Evolutionary conservation across 2,329 filamentous ascomycete species (phyloP).

Genomic region (Pestalotiopsis sp.): DNA sequence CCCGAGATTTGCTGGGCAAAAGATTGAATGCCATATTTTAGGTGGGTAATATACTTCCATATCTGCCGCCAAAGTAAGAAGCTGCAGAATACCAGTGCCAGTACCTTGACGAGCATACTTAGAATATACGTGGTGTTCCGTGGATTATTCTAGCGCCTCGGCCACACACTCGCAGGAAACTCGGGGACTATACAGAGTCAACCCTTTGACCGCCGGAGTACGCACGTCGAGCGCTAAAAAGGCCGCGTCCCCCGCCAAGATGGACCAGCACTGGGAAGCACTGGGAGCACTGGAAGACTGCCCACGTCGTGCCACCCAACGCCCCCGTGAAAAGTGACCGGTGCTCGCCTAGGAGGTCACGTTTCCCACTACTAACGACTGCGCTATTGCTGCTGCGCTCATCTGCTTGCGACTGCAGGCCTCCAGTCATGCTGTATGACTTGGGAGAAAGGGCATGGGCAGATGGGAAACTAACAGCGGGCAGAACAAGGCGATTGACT

Average conservation of each 20-base stretch:
- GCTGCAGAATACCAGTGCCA: background rate
- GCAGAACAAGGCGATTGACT: background rate
- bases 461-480: background rate
- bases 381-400: background rate
- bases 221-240: background rate
- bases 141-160: slow-evolving; percentile 5
- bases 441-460: background rate
- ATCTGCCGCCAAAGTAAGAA: background rate
- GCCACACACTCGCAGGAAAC: background rate
- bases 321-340: background rate
- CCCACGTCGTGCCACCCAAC: background rate
- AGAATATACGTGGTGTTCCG: background rate
- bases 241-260: background rate
- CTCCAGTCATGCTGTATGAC: background rate
- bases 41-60: background rate
- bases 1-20: background rate
- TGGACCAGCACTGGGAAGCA: background rate
- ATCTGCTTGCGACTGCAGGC: background rate
- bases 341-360: background rate
- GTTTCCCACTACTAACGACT: background rate
- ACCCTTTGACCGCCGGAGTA: background rate
- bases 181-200: background rate
- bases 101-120: background rate
- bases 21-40: background rate
- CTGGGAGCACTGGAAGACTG: background rate